Base-by-base conservation (phyloP, 176 grass and related monocot species). In the Avena insularis region DNA sequence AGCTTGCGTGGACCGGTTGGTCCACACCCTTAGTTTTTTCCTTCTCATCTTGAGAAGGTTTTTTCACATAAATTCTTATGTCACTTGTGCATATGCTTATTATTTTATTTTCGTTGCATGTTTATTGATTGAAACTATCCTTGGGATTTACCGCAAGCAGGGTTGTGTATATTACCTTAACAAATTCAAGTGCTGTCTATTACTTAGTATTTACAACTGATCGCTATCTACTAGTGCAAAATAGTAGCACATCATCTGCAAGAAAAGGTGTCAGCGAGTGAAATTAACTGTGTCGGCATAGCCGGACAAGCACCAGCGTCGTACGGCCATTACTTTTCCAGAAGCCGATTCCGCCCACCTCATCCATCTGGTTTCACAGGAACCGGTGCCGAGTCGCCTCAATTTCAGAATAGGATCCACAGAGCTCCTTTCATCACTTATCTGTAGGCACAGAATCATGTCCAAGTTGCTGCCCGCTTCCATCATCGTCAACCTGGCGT, bases 401-500 rank as follows among this genome's bases (percentile, higher is more conserved):
- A 82, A 83, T 54, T 82, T 88, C 82, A 88, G 86, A 85, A 91
- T 85, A 85, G 86, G 77, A 88, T 87, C 80, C 64, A 54, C 61
- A 71, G 27, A 40, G 72, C 79, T 63, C 27, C 79, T 19, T 21
- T 67, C 61, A 25, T 87, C 58, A 68, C 68, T 91, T 85, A 88
- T 91, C 77, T 59, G 77, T 25, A 31, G 31, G 31, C 71, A 36
- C 2, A 21, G 86, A 88, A 91, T 85, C 61, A 51, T 77, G 46
- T 63, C 54, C 90, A 88, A 85, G 82, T 85, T 88, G 81, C 25
- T 84, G 13, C 64, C 79, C 48, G 77, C 78, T 82, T 79, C 82
- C 84, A 91, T 71, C 60, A 61, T 69, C 84, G 27, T 66, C 64
- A 29, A 35, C 64, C 13, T 67, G 14, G 43, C 64, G 6, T 85